Evolutionary conservation across 352 stramenopile genomes (phyloP).

Genomic region (Elongisporangium senticosum): DNA sequence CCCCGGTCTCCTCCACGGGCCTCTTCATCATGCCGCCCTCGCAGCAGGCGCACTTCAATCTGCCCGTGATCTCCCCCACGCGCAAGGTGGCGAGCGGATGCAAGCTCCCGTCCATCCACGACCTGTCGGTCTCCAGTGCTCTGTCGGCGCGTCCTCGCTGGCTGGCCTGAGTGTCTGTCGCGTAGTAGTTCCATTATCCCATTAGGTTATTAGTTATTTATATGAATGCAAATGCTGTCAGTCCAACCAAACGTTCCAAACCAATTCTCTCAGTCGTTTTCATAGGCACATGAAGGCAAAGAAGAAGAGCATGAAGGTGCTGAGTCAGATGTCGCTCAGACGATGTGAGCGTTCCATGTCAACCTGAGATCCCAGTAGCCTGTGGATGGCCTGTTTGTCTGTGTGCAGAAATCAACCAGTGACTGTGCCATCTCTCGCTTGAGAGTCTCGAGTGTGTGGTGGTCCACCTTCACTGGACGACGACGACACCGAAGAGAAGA

Average conservation of each 20-base stretch:
- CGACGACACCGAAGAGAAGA: not conserved
- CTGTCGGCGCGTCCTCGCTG: slow-evolving; percentile 28
- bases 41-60: slow-evolving; percentile 16
- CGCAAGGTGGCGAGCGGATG: slow-evolving; percentile 31
- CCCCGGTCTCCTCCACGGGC: slow-evolving; percentile 7
- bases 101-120: slow-evolving; percentile 54
- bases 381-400: not conserved
- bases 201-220: slow-evolving; percentile 25
- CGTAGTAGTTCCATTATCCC: not conserved
- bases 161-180: slow-evolving; percentile 26
- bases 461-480: not conserved
- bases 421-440: no score
- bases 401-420: not conserved
- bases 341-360: no score
- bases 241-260: not conserved
- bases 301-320: no score
- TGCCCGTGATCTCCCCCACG: slow-evolving; percentile 35
- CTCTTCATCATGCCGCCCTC: slow-evolving; percentile 15
- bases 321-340: no score
- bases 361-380: no score
- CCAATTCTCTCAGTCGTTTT: not conserved
- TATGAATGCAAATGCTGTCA: slow-evolving; percentile 3
- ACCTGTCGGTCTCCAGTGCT: slow-evolving; percentile 30
- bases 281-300: not conserved
- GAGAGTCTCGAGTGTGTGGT: no score